Percentiles rank a stretch among this genome's conserved stretches.
These are phyloP conservation scores for Podila epigama DNA, from an alignment of 192 early-diverging fungal genomes.

Conservation along the genomic window DNA sequence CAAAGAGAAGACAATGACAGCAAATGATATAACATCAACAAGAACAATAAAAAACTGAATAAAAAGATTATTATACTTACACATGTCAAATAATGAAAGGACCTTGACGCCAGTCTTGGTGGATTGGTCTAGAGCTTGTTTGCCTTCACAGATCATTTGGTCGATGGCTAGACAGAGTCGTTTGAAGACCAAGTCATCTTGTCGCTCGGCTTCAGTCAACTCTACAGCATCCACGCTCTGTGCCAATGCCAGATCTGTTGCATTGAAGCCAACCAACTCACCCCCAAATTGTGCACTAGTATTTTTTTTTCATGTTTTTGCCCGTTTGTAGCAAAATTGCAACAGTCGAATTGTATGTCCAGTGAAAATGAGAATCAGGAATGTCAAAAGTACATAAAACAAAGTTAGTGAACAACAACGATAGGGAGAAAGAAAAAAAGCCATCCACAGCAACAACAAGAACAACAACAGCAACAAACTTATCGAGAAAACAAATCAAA, in stretches of 20 bases:
- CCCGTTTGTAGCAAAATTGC: too few species aligned
- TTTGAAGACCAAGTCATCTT: conserved; percentile 37
- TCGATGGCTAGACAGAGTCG: conserved; percentile 38
- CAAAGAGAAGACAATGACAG: too few species aligned
- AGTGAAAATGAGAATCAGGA: too few species aligned
- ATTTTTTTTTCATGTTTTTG: too few species aligned
- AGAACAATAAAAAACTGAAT: neutral
- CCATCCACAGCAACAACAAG: neutral
- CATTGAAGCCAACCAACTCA: conserved; percentile 12
- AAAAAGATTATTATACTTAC: conserved; percentile 14
- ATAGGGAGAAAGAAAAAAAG: neutral
- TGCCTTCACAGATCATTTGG: conserved; percentile 45
- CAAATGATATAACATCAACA: too few species aligned
- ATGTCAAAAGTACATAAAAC: too few species aligned
- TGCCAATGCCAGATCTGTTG: conserved; percentile 11
- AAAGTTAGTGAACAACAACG: too few species aligned
- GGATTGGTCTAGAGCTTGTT: conserved; percentile 39
- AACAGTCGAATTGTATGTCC: too few species aligned
- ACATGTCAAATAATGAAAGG: conserved; percentile 38
- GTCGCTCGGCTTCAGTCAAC: conserved; percentile 34
- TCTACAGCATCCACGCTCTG: conserved; percentile 14
- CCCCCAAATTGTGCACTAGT: conserved; percentile 36
- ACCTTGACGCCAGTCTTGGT: conserved; percentile 41
- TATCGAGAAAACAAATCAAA: neutral
- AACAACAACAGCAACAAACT: conserved; percentile 1